Percentiles rank a stretch among this genome's conserved stretches.
These are phyloP conservation scores for Hibiscus syriacus DNA, from an alignment of 345 rosid genomes.

Conservation along the genomic window DNA sequence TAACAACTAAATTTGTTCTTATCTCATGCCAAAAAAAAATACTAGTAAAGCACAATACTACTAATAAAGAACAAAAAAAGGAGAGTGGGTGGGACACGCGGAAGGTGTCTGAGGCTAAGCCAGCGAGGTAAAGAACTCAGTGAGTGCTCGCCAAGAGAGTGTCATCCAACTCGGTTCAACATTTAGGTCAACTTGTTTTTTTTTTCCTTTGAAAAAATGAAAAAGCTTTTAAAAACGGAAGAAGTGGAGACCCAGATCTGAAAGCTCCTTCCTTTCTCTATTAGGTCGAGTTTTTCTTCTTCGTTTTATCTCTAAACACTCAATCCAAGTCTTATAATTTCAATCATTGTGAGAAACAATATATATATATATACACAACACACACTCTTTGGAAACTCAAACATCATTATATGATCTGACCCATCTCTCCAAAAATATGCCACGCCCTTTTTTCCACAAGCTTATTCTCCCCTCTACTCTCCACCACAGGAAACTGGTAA, in stretches of 20 bases:
- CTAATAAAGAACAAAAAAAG: background rate
- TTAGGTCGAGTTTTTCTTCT: background rate
- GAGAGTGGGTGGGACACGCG: slow-evolving; percentile 7
- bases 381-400: background rate
- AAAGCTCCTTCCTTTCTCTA: slow-evolving; percentile 4
- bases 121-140: background rate
- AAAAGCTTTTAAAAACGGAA: slow-evolving; percentile 5
- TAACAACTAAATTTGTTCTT: too few species aligned
- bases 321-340: slow-evolving; percentile 8
- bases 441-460: slow-evolving; percentile 75
- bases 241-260: slow-evolving; percentile 34
- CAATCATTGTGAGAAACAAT: background rate
- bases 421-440: slow-evolving; percentile 36
- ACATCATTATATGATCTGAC: slow-evolving; percentile 42
- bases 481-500: slow-evolving; percentile 63
- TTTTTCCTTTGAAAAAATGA: too few species aligned
- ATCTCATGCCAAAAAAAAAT: too few species aligned
- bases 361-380: too few species aligned
- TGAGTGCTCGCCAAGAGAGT: background rate
- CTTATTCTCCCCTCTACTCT: slow-evolving; percentile 55
- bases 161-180: slow-evolving; percentile 12
- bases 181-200: slow-evolving; percentile 23
- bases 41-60: too few species aligned
- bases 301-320: too few species aligned
- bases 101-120: background rate